These are phyloP conservation scores for Dictyostelium purpureum DNA, from an alignment of 78 protist genomes.

Conservation along the genomic window DNA sequence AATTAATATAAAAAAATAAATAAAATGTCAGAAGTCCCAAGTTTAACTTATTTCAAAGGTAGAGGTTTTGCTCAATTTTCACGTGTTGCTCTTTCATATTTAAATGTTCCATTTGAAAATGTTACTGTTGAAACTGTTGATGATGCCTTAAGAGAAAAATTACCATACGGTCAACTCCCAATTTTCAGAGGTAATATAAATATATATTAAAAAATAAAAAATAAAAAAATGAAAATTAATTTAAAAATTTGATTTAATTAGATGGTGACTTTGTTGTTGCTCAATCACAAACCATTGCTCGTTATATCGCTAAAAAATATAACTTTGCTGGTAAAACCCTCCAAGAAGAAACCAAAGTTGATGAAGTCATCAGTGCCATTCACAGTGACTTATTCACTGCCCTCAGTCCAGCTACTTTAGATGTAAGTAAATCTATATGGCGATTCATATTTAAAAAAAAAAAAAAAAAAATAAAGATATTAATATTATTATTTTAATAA, in stretches of 20 bases:
- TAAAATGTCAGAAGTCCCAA: too few relatives aligned
- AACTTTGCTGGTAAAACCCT: neutral
- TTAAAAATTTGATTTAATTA: too few relatives aligned
- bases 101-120: slow-evolving; percentile 5
- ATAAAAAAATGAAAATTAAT: too few relatives aligned
- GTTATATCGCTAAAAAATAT: slow-evolving; percentile 13
- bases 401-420: neutral
- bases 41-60: slow-evolving; percentile 29
- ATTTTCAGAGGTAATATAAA: too few relatives aligned
- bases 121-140: neutral
- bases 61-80: slow-evolving; percentile 28
- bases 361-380: neutral
- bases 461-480: neutral
- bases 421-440: neutral
- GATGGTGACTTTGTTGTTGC: slow-evolving; percentile 26
- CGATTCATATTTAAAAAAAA: neutral
- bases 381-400: neutral
- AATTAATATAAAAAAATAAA: too few relatives aligned
- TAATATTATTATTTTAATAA: too few relatives aligned
- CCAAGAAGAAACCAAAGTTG: neutral
- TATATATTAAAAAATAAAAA: too few relatives aligned
- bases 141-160: neutral
- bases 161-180: slow-evolving; percentile 52
- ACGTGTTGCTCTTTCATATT: slow-evolving; percentile 1
- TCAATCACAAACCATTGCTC: slow-evolving; percentile 6